These are phyloP conservation scores for Poronia punctata DNA, from an alignment of 495 filamentous ascomycete species.

Conservation along the genomic window DNA sequence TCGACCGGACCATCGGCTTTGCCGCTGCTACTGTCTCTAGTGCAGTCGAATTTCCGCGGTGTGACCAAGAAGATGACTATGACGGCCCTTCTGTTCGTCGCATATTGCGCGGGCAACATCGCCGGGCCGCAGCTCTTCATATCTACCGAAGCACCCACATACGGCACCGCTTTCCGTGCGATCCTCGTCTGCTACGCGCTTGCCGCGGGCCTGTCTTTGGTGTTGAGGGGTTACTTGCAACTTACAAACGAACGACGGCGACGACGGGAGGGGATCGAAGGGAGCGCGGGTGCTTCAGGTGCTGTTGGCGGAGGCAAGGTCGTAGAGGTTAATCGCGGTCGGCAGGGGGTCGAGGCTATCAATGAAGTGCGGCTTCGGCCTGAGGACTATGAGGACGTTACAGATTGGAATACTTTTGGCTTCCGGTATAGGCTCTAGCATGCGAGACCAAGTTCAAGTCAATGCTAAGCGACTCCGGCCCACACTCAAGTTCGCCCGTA, in stretches of 20 bases:
- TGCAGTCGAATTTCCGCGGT: conserved; percentile 55
- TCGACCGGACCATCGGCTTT: conserved; percentile 26
- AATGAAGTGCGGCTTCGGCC: conserved; percentile 31
- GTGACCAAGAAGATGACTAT: conserved; percentile 74
- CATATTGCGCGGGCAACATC: conserved; percentile 55
- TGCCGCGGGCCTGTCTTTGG: conserved; percentile 30
- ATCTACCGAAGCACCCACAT: conserved; percentile 24
- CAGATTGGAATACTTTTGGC: conserved; percentile 46
- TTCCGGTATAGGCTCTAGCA: conserved; percentile 45
- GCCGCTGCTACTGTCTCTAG: conserved; percentile 27
- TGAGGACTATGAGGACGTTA: conserved; percentile 44
- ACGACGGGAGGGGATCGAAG: conserved; percentile 33
- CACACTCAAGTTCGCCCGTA: too few species aligned
- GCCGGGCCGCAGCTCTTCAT: conserved; percentile 28
- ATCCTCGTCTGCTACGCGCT: conserved; percentile 49
- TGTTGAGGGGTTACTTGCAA: conserved; percentile 36
- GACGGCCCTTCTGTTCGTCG: conserved; percentile 52
- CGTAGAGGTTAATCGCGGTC: conserved; percentile 18
- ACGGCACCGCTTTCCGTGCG: conserved; percentile 41
- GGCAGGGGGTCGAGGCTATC: conserved; percentile 25
- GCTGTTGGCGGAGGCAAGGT: conserved; percentile 39
- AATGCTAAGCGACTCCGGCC: too few species aligned
- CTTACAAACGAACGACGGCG: conserved; percentile 34
- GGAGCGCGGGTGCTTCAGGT: conserved; percentile 34
- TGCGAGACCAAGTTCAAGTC: too few species aligned